Evolutionary conservation across 768 basidiomycete genomes (phyloP).

Genomic region (Hericium alpestre): DNA sequence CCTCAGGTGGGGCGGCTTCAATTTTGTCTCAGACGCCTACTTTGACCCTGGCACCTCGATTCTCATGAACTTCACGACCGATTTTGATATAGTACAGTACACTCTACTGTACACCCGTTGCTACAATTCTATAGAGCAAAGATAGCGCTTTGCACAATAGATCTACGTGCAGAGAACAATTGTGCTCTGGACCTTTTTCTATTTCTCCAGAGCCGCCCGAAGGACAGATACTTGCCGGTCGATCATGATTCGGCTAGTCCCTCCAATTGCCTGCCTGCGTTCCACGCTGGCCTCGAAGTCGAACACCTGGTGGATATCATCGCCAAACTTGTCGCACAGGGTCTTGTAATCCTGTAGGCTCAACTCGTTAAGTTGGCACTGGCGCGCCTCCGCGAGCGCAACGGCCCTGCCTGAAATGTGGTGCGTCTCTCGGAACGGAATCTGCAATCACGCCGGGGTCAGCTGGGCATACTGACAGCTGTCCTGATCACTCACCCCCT

Average conservation of each 20-base stretch:
- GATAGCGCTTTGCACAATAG: too few relatives aligned
- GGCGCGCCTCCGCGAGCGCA: constrained; percentile 78
- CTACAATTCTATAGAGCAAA: too few relatives aligned
- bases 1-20: too few relatives aligned
- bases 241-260: constrained; percentile 77
- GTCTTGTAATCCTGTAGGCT: constrained; percentile 68
- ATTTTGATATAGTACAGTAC: too few relatives aligned
- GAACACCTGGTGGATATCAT: constrained; percentile 78
- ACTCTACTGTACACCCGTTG: too few relatives aligned
- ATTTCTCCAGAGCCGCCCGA: constrained; percentile 41
- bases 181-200: constrained; percentile 1
- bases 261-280: constrained; percentile 84
- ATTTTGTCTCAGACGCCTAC: neutral
- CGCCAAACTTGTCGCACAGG: constrained; percentile 66
- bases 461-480: too few relatives aligned
- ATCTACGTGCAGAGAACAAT: too few relatives aligned
- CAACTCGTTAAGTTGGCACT: constrained; percentile 74
- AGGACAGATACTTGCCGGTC: constrained; percentile 76
- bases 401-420: constrained; percentile 96
- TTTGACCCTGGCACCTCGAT: neutral
- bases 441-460: constrained; percentile 33
- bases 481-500: constrained; percentile 59
- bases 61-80: too few relatives aligned
- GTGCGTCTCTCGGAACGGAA: constrained; percentile 97
- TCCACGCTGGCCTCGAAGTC: constrained; percentile 96